Conservation (phyloP, 2,329 filamentous ascomycete species). For the Aspergillus fumigatiaffinis region DNA sequence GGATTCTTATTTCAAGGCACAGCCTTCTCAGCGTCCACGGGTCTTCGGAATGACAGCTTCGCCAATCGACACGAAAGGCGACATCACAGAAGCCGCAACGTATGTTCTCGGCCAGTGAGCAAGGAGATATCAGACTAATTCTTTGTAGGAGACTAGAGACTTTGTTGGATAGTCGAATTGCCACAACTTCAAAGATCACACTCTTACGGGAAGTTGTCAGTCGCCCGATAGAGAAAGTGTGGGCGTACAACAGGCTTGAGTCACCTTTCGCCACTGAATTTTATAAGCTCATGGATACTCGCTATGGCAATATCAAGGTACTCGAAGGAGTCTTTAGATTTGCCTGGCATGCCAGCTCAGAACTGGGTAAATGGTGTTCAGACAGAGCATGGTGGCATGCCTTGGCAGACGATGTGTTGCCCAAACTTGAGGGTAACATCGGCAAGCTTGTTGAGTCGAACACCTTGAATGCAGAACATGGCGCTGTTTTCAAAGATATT, state of each 20-base stretch:
- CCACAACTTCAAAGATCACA: conserved; percentile 63
- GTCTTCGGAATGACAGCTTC: conserved; percentile 98
- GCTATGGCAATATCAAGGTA: conserved; percentile 49
- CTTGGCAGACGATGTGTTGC: conserved; percentile 59
- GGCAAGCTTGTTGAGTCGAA: conserved; percentile 10
- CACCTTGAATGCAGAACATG: conserved; percentile 8
- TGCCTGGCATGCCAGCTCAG: conserved; percentile 56
- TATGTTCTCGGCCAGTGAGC: conserved; percentile 20
- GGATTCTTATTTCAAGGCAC: conserved; percentile 66
- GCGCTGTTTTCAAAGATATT: conserved; percentile 52
- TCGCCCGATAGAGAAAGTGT: conserved; percentile 56
- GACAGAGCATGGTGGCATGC: conserved; percentile 75
- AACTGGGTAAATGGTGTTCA: conserved; percentile 78
- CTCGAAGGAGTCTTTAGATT: conserved; percentile 58
- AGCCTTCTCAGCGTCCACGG: conserved; percentile 56
- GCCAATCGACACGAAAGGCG: conserved; percentile 76
- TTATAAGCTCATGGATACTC: conserved; percentile 52
- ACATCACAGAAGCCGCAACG: conserved; percentile 65
- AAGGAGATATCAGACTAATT: conserved; percentile 6
- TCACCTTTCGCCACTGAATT: conserved; percentile 61
- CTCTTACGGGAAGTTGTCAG: conserved; percentile 57
- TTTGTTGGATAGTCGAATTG: conserved; percentile 76
- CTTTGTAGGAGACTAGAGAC: conserved; percentile 61
- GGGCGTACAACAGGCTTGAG: conserved; percentile 53
- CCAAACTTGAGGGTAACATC: conserved; percentile 56